Base-by-base conservation (phyloP, 106 monocot species). In the Dactylorhiza incarnata region DNA sequence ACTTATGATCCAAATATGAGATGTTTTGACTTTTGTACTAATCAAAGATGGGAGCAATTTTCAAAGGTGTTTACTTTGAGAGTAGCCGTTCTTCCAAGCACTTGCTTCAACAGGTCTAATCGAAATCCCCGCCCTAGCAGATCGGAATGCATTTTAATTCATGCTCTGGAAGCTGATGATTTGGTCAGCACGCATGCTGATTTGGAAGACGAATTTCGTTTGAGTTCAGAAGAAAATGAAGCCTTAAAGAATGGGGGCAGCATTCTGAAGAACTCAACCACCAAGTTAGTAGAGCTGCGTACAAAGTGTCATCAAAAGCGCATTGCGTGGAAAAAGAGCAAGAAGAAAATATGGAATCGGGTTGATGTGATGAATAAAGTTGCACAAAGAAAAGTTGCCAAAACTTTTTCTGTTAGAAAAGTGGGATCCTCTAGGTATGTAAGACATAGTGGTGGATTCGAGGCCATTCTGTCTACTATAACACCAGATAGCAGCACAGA, bases 401-500 rank as follows among this genome's bases (percentile, higher is more conserved):
- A n/a, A 26, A 49, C 61, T 56, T 71, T 58, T 63, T 29, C 17
- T 8, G 25, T 63, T 6, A 92, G 69, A 29, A 84, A 74, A 10
- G 58, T 7, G 20, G 49, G 25, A 44, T 59, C 62, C 23, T 16
- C 24, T 22, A 74, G 85, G 62, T 72, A 69, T 75, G 25, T 48
- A 59, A 49, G 67, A 62, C 71, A 76, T 43, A 74, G 76, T 70
- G 13, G 13, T 70, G 71, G 79, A 61, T 22, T 84, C 13, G 74
- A 84, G 22, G 71, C 22, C 72, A 37, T 29, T 74, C 48, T 88
- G 48, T 83, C 89, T 76, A 12, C 75, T 51, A 72, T 99, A 47
- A 80, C 59, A 15, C 79, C 82, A 5, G 78, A 87, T 51, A 74
- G 83, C 53, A 86, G 78, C 71, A 61, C 86, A 5, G 83, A 87